Evolutionary conservation across 805 yeast genomes (phyloP).

Genomic region (Schwanniomyces pseudopolymorphus): DNA sequence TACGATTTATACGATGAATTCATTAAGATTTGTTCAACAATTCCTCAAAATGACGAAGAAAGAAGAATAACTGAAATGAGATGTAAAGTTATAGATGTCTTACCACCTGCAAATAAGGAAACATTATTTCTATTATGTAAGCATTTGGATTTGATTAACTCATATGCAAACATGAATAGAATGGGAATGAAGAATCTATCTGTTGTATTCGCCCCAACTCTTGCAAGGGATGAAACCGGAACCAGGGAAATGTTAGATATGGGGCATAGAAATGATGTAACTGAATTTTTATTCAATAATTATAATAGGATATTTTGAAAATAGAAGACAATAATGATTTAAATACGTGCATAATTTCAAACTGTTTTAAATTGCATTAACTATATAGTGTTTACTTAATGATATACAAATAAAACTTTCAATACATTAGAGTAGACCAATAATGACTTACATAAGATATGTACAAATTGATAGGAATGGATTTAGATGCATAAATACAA

Average conservation of each 20-base stretch:
- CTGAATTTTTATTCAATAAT: conserved; percentile 66
- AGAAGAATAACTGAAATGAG: conserved; percentile 43
- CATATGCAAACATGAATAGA: conserved; percentile 56
- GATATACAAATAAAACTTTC: not conserved
- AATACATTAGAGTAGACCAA: not conserved
- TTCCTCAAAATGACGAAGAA: conserved; percentile 19
- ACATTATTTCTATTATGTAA: conserved; percentile 55
- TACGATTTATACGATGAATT: conserved; percentile 65
- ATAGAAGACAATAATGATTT: not conserved
- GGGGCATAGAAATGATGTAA: conserved; percentile 73
- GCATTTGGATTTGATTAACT: conserved; percentile 65
- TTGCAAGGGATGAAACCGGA: conserved; percentile 75
- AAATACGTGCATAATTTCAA: not conserved
- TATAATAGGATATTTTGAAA: conserved; percentile 36
- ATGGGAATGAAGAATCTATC: conserved; percentile 84
- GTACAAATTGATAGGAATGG: not conserved
- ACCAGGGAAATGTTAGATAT: conserved; percentile 83
- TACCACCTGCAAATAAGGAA: conserved; percentile 69
- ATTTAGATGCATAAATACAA: not conserved
- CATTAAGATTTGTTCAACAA: conserved; percentile 49
- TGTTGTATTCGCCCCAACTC: conserved; percentile 92
- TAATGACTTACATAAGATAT: not conserved
- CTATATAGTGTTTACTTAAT: not conserved
- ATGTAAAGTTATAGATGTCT: conserved; percentile 40
- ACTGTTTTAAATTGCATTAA: not conserved